phyloP scores from a whole-genome alignment of 768 basidiomycete genomes.

The Pisolithus tinctorius region DNA sequence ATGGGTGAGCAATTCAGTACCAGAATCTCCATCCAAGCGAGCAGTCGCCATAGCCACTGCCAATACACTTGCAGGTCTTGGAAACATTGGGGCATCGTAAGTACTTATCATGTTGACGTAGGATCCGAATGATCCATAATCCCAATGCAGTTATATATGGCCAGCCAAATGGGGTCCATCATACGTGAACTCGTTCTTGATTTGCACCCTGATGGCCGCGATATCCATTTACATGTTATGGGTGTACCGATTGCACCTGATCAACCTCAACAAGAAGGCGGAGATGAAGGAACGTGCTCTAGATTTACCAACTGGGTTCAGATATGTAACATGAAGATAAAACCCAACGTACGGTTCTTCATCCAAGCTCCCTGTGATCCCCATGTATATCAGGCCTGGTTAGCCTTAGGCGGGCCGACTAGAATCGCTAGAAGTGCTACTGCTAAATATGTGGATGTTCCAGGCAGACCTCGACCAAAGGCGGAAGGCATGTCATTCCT shows the following conservation, averaged over 20 bases:
- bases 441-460: too few species aligned
- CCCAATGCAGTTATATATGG: slow-evolving; percentile 49
- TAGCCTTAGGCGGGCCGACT: too few species aligned
- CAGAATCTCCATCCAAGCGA: slow-evolving; percentile 75
- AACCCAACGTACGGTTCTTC: not conserved
- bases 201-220: slow-evolving; percentile 57
- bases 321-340: slow-evolving; percentile 36
- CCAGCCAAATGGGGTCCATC: slow-evolving; percentile 61
- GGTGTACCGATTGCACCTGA: slow-evolving; percentile 38
- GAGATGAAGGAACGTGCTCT: slow-evolving; percentile 33
- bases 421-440: too few species aligned
- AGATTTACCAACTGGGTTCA: slow-evolving; percentile 30
- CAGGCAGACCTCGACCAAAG: too few species aligned
- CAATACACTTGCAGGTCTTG: slow-evolving; percentile 72
- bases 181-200: slow-evolving; percentile 64
- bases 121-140: too few species aligned
- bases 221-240: slow-evolving; percentile 44
- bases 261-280: slow-evolving; percentile 31
- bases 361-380: not conserved
- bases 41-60: slow-evolving; percentile 78
- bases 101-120: slow-evolving; percentile 19
- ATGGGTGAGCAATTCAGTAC: slow-evolving; percentile 52
- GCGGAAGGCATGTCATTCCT: too few species aligned
- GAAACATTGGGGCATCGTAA: slow-evolving; percentile 76
- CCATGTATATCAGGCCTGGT: too few species aligned